Percentiles rank a stretch among this genome's conserved stretches.
Conservation (phyloP, 441 rosid species). For the Pelargonium exstipulatum region DNA sequence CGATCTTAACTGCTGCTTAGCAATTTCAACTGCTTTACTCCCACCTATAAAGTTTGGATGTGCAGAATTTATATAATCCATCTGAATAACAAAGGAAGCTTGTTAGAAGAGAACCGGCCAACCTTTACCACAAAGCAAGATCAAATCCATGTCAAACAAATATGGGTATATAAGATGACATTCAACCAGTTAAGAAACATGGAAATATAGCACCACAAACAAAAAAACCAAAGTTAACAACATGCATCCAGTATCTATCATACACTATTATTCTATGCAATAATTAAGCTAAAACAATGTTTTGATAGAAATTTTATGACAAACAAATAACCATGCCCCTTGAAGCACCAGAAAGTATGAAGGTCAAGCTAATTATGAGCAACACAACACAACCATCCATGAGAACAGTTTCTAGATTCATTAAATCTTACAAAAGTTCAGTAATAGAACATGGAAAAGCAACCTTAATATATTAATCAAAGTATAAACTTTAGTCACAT, state of each 20-base stretch:
- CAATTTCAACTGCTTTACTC: conserved; percentile 78
- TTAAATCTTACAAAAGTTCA: neutral
- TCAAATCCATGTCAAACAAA: neutral
- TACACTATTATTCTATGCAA: neutral
- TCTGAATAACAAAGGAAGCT: conserved; percentile 34
- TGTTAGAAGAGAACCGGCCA: neutral
- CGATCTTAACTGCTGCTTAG: conserved; percentile 61
- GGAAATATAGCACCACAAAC: neutral
- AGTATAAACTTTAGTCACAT: neutral
- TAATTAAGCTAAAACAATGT: neutral
- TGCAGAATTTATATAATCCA: conserved; percentile 92
- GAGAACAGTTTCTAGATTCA: neutral
- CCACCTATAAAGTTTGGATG: conserved; percentile 94
- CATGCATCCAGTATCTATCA: neutral
- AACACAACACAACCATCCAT: neutral
- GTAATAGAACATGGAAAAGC: neutral
- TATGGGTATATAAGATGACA: neutral
- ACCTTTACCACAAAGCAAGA: neutral
- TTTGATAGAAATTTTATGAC: conserved; percentile 2
- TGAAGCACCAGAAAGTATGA: neutral
- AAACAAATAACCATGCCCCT: neutral
- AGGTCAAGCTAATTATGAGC: neutral
- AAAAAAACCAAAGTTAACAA: neutral
- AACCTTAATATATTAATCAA: neutral
- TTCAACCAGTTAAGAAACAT: conserved; percentile 5